Percentiles rank a stretch among this genome's conserved stretches.
phyloP scores from a whole-genome alignment of 495 filamentous ascomycete species.

The Opeltia flavorubescens region DNA sequence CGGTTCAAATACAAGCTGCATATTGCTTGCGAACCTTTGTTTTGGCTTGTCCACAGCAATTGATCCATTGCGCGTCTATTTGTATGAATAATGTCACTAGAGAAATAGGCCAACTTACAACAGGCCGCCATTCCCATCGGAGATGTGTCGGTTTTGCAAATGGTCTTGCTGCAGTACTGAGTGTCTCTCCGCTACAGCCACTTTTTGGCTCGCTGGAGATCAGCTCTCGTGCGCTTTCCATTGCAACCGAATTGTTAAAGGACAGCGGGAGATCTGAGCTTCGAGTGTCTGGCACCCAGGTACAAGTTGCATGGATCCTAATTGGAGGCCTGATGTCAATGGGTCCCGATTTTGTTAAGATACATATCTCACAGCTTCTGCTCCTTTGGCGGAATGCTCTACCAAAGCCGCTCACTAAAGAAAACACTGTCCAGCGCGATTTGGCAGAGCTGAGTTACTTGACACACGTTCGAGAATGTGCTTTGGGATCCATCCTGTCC shows the following conservation, averaged over 20 bases:
- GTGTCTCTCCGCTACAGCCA: constrained; percentile 74
- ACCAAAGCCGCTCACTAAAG: constrained; percentile 82
- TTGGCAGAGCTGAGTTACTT: constrained; percentile 83
- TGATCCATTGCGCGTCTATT: constrained; percentile 81
- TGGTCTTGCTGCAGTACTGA: constrained; percentile 81
- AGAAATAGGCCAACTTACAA: constrained; percentile 64
- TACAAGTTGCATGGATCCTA: constrained; percentile 95
- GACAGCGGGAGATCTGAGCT: constrained; percentile 84
- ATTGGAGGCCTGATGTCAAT: constrained; percentile 94
- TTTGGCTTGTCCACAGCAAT: constrained; percentile 77
- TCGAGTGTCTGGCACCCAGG: constrained; percentile 80
- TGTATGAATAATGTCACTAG: constrained; percentile 92
- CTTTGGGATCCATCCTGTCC: constrained; percentile 74
- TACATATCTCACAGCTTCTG: constrained; percentile 87
- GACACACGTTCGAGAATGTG: constrained; percentile 89
- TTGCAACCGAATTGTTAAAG: constrained; percentile 86
- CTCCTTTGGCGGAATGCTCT: constrained; percentile 97
- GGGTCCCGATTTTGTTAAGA: constrained; percentile 97
- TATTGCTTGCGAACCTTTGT: constrained; percentile 77
- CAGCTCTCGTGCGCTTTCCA: constrained; percentile 77
- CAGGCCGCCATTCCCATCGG: constrained; percentile 64
- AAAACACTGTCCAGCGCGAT: constrained; percentile 68
- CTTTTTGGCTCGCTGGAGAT: constrained; percentile 92
- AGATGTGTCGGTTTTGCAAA: constrained; percentile 87
- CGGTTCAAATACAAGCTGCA: constrained; percentile 80